Base-by-base conservation (phyloP, 257 asterid species). In the Primulina eburnea region DNA sequence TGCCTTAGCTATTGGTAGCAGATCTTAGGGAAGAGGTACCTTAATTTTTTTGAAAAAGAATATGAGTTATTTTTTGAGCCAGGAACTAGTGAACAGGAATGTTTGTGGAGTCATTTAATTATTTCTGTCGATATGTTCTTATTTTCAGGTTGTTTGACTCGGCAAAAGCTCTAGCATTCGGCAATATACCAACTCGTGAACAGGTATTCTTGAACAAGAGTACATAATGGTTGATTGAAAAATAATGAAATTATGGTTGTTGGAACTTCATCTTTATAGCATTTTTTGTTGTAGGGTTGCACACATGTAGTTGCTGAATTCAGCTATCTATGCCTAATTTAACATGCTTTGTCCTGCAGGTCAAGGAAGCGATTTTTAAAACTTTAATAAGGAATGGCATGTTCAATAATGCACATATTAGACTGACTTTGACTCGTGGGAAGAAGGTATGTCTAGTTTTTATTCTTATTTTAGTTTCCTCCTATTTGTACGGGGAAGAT, bases 341-440 rank as follows among this genome's bases (percentile, higher is more conserved):
- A 20, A 8, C 61, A 59, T 76, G 75, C 71, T 16, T 58, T 43
- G 37, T 73, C 33, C 75, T 83, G 75, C 94, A 93, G 99, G 95
- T 90, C 71, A 89, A 85, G 83, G 96, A 90, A 73, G 95, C 99
- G 52, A 90, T 90, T 60, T 93, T 93, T 82, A 83, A 71, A 69
- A 93, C 96, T 64, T 87, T 93, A 59, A 78, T 93, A 80, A 76
- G 85, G 65, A 93, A 93, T 79, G 96, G 90, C 71, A 93, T 93
- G 99, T 89, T 86, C 74, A 81, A 80, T 73, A 70, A 86, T 73
- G 87, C 87, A 58, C 97, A 90, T 69, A 87, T 93, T 59, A 86
- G 97, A 74, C 81, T 93, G 70, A 90, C 96, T 77, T 67, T 93
- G 80, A 90, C 99, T 61, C 99, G 99, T 43, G 99, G 99, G 72